phyloP scores from a whole-genome alignment of 1,284 basidiomycete genomes.

The Pascua sp. region DNA sequence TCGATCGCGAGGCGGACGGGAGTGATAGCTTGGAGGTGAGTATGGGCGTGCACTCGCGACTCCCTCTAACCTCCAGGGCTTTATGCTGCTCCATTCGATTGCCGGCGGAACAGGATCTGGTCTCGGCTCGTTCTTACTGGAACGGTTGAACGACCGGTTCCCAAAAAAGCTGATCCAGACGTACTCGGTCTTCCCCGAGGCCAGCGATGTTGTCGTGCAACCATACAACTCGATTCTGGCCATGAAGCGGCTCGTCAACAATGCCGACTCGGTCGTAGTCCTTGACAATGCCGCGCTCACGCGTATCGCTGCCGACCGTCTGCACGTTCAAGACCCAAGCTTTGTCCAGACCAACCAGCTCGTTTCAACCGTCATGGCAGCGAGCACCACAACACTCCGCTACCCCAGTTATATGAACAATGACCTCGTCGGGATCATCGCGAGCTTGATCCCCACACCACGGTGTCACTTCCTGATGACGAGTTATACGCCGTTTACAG shows the following conservation, averaged over 20 bases:
- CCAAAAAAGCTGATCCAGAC: slow-evolving; percentile 99
- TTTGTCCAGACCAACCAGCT: slow-evolving; percentile 95
- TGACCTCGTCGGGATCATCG: slow-evolving; percentile 94
- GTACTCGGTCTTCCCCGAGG: slow-evolving; percentile 97
- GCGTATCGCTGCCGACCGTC: slow-evolving; percentile 83
- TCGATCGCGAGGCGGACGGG: slow-evolving; percentile 96
- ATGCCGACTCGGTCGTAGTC: slow-evolving; percentile 96
- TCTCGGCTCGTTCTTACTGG: slow-evolving; percentile 92
- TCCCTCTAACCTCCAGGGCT: slow-evolving; percentile 62
- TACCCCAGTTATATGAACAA: slow-evolving; percentile 99
- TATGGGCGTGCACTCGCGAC: background rate
- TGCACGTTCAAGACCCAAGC: slow-evolving; percentile 85
- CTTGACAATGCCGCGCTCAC: slow-evolving; percentile 93
- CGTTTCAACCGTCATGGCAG: slow-evolving; percentile 62
- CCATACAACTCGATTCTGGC: slow-evolving; percentile 97
- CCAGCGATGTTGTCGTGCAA: slow-evolving; percentile 92
- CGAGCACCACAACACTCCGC: slow-evolving; percentile 92
- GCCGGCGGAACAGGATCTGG: slow-evolving; percentile 98
- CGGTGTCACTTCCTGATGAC: slow-evolving; percentile 99
- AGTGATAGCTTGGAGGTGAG: slow-evolving; percentile 93
- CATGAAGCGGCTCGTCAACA: slow-evolving; percentile 88
- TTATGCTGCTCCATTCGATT: slow-evolving; percentile 98
- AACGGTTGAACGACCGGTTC: slow-evolving; percentile 94
- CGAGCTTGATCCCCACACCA: slow-evolving; percentile 96
- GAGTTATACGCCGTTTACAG: slow-evolving; percentile 98